These are phyloP conservation scores for Vanderwaltozyma verrucispora DNA, from an alignment of 805 yeast species.

Conservation along the genomic window DNA sequence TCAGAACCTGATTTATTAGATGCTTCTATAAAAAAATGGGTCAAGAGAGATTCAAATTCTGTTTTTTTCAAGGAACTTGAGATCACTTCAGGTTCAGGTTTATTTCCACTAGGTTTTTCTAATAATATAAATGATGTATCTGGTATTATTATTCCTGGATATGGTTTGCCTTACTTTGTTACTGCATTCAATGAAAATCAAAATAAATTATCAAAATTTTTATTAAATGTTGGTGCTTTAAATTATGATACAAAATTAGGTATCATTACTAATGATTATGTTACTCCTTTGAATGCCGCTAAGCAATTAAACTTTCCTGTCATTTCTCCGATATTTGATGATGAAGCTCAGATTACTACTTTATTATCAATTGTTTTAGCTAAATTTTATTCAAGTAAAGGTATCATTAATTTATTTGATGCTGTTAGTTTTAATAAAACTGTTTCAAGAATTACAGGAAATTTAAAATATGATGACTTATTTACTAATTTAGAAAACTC, in stretches of 20 bases:
- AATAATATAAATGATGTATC: constrained; percentile 22
- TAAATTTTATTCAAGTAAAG: constrained; percentile 22
- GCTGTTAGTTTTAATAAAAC: constrained; percentile 43
- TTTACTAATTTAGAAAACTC: constrained; percentile 7
- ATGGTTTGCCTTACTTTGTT: constrained; percentile 58
- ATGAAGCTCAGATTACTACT: constrained; percentile 60
- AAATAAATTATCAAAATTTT: constrained; percentile 39
- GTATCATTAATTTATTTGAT: constrained; percentile 69
- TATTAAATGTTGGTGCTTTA: constrained; percentile 67
- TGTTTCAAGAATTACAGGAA: constrained; percentile 11
- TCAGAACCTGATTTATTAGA: constrained; percentile 55
- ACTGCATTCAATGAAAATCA: constrained; percentile 39
- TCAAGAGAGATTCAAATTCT: constrained; percentile 9
- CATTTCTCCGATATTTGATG: constrained; percentile 49
- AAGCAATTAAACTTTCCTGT: constrained; percentile 55
- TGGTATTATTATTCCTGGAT: constrained; percentile 47
- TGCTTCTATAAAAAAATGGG: constrained; percentile 52
- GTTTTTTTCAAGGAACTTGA: constrained; percentile 37
- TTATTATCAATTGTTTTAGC: constrained; percentile 56
- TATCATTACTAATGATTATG: constrained; percentile 53
- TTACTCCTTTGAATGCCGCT: constrained; percentile 51
- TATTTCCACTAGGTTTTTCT: constrained; percentile 65
- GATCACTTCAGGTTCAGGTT: constrained; percentile 77
- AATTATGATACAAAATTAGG: constrained; percentile 49
- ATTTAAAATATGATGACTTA: constrained; percentile 5